phyloP scores from a whole-genome alignment of 2,329 filamentous ascomycete genomes.

The Aspergillus arachidicola region DNA sequence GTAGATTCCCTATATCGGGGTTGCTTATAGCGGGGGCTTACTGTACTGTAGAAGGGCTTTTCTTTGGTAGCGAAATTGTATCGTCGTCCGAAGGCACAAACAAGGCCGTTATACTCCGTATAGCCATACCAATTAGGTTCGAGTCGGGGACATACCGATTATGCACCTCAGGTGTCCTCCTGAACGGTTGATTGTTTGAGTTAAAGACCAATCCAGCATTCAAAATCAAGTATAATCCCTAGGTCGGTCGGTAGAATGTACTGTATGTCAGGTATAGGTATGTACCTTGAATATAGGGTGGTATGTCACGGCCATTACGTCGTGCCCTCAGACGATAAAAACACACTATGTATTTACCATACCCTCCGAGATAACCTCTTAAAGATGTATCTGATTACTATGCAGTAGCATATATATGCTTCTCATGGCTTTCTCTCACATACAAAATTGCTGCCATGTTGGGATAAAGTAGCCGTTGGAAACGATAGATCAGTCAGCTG shows the following conservation, averaged over 20 bases:
- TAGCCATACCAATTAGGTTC: background rate
- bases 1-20: too few species aligned
- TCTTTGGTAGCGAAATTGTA: background rate
- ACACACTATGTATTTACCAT: too few species aligned
- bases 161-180: background rate
- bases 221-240: background rate
- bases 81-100: background rate
- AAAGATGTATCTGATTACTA: background rate
- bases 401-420: background rate
- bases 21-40: too few species aligned
- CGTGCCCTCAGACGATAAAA: too few species aligned
- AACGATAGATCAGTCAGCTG: background rate
- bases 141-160: background rate
- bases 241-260: too few species aligned
- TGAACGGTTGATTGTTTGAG: background rate
- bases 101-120: background rate
- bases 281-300: too few species aligned
- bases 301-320: too few species aligned
- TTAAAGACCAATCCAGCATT: background rate
- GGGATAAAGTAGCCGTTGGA: background rate
- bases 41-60: background rate
- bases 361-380: too few species aligned
- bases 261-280: too few species aligned
- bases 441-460: background rate
- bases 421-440: background rate